Evolutionary conservation across 371 early-diverging fungal genomes (phyloP).

Genomic region (Apophysomyces trapeziformis): DNA sequence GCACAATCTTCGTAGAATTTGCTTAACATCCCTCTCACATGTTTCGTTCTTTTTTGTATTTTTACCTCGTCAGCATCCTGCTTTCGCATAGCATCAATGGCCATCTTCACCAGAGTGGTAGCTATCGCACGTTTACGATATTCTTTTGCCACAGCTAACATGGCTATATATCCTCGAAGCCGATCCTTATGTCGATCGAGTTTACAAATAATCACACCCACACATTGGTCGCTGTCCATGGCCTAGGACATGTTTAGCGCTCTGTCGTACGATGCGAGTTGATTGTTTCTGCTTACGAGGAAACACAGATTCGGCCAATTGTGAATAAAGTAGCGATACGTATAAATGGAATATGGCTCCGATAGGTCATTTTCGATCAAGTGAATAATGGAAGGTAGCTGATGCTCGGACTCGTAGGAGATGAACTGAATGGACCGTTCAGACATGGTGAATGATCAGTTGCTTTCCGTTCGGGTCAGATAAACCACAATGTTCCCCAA

Average conservation of each 20-base stretch:
- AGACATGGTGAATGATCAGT: background rate
- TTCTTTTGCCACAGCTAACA: slow-evolving; percentile 87
- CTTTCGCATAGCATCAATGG: slow-evolving; percentile 76
- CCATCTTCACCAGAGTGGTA: slow-evolving; percentile 72
- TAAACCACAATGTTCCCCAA: no score
- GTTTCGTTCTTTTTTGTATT: background rate
- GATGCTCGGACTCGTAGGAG: slow-evolving; percentile 67
- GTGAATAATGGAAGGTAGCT: slow-evolving; percentile 72
- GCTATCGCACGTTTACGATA: slow-evolving; percentile 86
- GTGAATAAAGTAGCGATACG: slow-evolving; percentile 96
- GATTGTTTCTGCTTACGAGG: slow-evolving; percentile 52
- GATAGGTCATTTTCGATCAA: slow-evolving; percentile 92
- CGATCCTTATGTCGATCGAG: slow-evolving; percentile 77
- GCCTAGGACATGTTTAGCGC: slow-evolving; percentile 45
- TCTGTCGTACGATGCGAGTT: no score
- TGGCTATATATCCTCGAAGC: slow-evolving; percentile 93
- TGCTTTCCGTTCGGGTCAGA: no score
- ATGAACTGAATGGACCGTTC: slow-evolving; percentile 51
- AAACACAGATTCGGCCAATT: slow-evolving; percentile 89
- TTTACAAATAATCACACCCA: slow-evolving; percentile 91
- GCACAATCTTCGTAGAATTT: slow-evolving; percentile 60
- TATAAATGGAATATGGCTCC: slow-evolving; percentile 96
- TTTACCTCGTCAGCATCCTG: slow-evolving; percentile 86
- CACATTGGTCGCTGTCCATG: slow-evolving; percentile 62
- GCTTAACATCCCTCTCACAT: background rate